These are phyloP conservation scores for Pestalotiopsis sp. DNA, from an alignment of 2,329 filamentous ascomycete species.

Conservation along the genomic window DNA sequence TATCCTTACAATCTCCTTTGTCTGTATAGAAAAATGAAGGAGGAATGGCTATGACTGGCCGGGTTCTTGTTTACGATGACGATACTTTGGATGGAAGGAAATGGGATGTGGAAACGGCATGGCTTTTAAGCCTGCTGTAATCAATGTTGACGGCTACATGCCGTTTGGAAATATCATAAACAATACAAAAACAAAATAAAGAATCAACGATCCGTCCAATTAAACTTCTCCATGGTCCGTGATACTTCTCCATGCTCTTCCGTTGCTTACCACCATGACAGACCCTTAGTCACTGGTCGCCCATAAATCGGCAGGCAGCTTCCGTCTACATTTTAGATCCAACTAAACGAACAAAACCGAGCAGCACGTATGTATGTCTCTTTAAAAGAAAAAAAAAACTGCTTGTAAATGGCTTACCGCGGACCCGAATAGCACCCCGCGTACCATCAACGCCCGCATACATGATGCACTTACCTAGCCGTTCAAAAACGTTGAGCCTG, in stretches of 20 bases:
- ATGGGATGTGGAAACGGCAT: constrained; percentile 1
- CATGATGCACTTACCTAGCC: background rate
- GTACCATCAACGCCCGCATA: background rate
- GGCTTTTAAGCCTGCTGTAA: constrained; percentile 9
- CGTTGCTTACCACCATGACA: background rate
- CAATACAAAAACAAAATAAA: constrained; percentile 8
- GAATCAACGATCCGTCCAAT: background rate
- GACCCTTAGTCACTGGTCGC: background rate
- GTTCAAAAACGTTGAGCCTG: background rate
- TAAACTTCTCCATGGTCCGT: background rate
- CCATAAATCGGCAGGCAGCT: background rate
- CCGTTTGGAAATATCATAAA: constrained; percentile 6
- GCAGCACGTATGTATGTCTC: background rate
- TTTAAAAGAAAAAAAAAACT: no score
- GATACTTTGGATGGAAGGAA: background rate
- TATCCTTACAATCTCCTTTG: background rate
- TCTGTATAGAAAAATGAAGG: constrained; percentile 3
- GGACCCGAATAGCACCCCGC: no score
- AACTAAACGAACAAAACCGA: background rate
- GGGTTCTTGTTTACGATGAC: constrained; percentile 6
- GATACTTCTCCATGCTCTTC: background rate
- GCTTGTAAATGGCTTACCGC: no score
- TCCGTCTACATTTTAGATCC: background rate
- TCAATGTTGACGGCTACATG: constrained; percentile 9
- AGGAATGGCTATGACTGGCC: background rate